Evolutionary conservation across 768 basidiomycete genomes (phyloP), one percentile per base, ranked within the genome.

Genomic region (Boletus rubropictus): DNA sequence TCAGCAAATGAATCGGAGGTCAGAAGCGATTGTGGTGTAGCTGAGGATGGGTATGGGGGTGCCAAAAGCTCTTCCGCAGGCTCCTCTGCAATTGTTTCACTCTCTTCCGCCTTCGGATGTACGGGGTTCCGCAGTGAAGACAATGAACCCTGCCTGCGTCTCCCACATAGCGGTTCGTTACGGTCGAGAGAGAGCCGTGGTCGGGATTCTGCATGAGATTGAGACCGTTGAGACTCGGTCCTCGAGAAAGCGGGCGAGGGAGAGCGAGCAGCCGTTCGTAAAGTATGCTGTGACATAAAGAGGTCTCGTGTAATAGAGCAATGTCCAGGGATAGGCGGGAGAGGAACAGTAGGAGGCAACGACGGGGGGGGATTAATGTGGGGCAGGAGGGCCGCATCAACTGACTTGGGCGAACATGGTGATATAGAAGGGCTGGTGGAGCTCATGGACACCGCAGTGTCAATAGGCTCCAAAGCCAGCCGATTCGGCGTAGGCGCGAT

Each of bases 301-400:
- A 66, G 25, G 71, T 75, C 49, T 76, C 79, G 31, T 62, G 48
- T 73, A 69, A 80, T 72, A 17, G 78, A 71, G 2, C 80, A 80
- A 0, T 79, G 79, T 2, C 79, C 82, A 0, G 85, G 85, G 2
- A 86, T 54, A 3, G 85, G 82, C 0, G 85, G 84, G 3, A 86
- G 73, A 0, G 84, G 83, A 0, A 69, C 55, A 0, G 71, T 64
- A 0, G 84, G 84, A 0, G 83, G 84, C 2, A 66, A 69, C 0
- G 78, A 79, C 0, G 76, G 80, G 0, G 82, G 82, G 0, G 81
- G 82, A 45, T 81, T 79, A 36, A 27, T 35, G 14, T 49, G 50
- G 24, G 28, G 56, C 33, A n/a, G 14, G 12, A 47, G 33, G 1
- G 46, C 36, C 42, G 47, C 31, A 22, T 46, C 40, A 21, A 44